Percentiles rank a stretch among this genome's conserved stretches.
phyloP scores from a whole-genome alignment of 2,329 filamentous ascomycete genomes.

The Neofusicoccum parvum region DNA sequence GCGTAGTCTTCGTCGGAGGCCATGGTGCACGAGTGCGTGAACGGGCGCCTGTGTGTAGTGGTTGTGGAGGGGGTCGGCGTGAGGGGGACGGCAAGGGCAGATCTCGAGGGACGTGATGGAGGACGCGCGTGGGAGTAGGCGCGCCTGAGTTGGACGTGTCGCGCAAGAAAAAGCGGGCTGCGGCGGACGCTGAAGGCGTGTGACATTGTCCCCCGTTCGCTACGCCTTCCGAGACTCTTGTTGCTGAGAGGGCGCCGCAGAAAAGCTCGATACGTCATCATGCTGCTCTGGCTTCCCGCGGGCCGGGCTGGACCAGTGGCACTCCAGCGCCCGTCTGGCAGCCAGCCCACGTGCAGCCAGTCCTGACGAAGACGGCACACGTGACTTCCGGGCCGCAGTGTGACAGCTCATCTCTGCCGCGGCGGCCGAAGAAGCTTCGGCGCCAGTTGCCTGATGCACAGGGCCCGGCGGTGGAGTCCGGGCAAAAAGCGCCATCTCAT shows the following conservation, averaged over 20 bases:
- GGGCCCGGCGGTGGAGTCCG: conserved; percentile 5
- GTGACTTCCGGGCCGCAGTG: not conserved
- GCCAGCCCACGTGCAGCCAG: not conserved
- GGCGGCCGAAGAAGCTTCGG: conserved; percentile 3
- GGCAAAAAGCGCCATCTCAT: conserved; percentile 18
- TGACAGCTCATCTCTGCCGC: conserved; percentile 6
- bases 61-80: not conserved
- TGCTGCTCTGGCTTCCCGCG: not conserved
- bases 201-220: conserved; percentile 16
- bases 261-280: conserved; percentile 17
- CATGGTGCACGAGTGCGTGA: conserved; percentile 50
- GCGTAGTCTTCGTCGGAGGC: conserved; percentile 80
- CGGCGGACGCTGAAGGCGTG: not conserved
- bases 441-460: not conserved
- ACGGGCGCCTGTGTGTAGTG: not conserved
- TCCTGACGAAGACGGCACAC: not conserved
- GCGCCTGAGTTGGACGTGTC: not conserved
- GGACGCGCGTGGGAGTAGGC: not conserved
- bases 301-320: conserved; percentile 7
- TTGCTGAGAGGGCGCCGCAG: not conserved
- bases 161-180: conserved; percentile 11
- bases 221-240: conserved; percentile 4
- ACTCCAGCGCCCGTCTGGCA: not conserved
- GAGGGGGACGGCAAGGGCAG: not conserved
- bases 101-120: not conserved